Evolutionary conservation across 2,329 filamentous ascomycete species (phyloP).

Genomic region (Fusarium sp.): DNA sequence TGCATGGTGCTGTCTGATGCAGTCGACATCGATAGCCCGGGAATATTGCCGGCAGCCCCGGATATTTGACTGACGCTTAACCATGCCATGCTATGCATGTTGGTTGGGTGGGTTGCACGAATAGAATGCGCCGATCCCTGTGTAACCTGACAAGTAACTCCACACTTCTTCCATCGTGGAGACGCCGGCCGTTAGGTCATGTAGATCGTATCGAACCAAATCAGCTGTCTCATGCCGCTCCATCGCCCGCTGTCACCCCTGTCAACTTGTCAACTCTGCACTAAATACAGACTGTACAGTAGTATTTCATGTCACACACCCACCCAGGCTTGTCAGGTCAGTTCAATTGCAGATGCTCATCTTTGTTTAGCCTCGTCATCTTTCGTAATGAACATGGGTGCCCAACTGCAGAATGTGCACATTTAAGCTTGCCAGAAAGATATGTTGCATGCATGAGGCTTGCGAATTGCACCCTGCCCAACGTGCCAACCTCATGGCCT

Average conservation of each 20-base stretch:
- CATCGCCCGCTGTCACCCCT: slow-evolving; percentile 3
- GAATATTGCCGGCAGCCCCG: slow-evolving; percentile 21
- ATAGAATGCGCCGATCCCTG: slow-evolving; percentile 24
- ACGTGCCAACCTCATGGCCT: slow-evolving; percentile 1
- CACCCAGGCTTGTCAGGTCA: not conserved
- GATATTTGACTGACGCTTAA: slow-evolving; percentile 5
- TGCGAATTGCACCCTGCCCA: slow-evolving; percentile 7
- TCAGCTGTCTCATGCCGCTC: slow-evolving; percentile 1
- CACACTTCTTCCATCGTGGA: slow-evolving; percentile 16
- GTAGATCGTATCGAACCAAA: slow-evolving; percentile 14
- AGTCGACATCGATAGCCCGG: slow-evolving; percentile 5
- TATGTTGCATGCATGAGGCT: slow-evolving; percentile 14
- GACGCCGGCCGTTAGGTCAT: slow-evolving; percentile 12
- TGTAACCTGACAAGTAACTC: slow-evolving; percentile 34
- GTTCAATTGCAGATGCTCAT: not conserved
- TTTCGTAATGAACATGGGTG: slow-evolving; percentile 12
- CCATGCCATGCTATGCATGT: slow-evolving; percentile 18
- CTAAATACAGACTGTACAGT: not conserved
- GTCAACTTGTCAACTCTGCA: slow-evolving; percentile 6
- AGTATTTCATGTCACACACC: slow-evolving; percentile 2
- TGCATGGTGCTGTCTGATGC: slow-evolving; percentile 6
- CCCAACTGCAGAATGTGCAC: not conserved
- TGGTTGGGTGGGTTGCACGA: not conserved
- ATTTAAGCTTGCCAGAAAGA: slow-evolving; percentile 17
- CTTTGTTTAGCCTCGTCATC: slow-evolving; percentile 3